phyloP scores from a whole-genome alignment of 179 eudicot species.

The Silene vulgaris region DNA sequence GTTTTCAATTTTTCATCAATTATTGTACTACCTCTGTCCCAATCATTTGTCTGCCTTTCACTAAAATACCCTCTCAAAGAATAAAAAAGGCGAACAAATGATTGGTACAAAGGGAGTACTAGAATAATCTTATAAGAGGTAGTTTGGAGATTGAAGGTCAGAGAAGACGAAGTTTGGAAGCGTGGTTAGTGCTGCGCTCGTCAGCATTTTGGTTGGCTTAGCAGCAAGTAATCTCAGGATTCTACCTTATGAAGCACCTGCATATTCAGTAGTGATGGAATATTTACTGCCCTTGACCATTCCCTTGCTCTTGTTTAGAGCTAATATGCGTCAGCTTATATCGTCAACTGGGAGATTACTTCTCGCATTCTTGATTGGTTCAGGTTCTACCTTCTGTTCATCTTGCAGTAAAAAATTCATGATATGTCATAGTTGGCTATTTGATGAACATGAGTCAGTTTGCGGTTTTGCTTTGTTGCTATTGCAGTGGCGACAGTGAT shows the following conservation, averaged over 20 bases:
- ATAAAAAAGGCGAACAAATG: too few relatives aligned
- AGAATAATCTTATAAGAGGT: too few relatives aligned
- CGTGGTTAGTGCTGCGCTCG: constrained; percentile 71
- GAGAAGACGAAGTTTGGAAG: constrained; percentile 73
- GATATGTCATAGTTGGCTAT: background rate
- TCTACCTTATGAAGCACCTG: constrained; percentile 60
- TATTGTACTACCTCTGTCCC: too few relatives aligned
- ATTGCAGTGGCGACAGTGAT: constrained; percentile 51
- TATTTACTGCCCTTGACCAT: constrained; percentile 59
- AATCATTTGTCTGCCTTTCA: too few relatives aligned
- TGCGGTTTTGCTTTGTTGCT: background rate
- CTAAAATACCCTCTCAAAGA: too few relatives aligned
- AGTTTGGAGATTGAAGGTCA: constrained; percentile 49
- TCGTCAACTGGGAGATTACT: constrained; percentile 53
- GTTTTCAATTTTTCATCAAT: too few relatives aligned
- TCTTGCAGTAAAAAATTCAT: background rate
- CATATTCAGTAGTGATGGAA: constrained; percentile 50
- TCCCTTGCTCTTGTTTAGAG: constrained; percentile 74
- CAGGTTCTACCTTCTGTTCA: constrained; percentile 39
- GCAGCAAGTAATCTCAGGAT: constrained; percentile 72
- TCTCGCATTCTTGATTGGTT: constrained; percentile 64
- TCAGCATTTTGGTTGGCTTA: constrained; percentile 69
- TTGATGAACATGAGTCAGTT: background rate
- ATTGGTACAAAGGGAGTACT: too few relatives aligned
- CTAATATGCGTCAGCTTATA: constrained; percentile 48